Percentiles rank a stretch among this genome's conserved stretches.
These are phyloP conservation scores for Salvia splendens DNA, from an alignment of 257 asterid species.

Conservation along the genomic window DNA sequence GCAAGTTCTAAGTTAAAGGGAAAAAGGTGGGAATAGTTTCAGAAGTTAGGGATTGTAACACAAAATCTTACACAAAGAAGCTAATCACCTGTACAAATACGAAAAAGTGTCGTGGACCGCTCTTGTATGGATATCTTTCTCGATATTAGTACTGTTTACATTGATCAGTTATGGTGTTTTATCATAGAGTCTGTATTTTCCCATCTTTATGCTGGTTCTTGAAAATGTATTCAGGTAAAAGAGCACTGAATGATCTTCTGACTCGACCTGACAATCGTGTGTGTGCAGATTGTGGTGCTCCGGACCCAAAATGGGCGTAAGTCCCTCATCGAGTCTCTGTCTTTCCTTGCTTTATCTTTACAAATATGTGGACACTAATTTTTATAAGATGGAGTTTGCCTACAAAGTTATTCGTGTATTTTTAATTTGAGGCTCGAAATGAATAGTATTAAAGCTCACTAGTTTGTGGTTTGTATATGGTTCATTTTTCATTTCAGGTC, in stretches of 20 bases:
- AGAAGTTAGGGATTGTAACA: background rate
- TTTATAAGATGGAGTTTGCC: background rate
- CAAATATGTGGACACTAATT: background rate
- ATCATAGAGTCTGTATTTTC: slow-evolving; percentile 12
- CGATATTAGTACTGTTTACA: background rate
- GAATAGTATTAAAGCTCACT: slow-evolving; percentile 2
- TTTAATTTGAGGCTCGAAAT: slow-evolving; percentile 8
- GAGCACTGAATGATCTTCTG: slow-evolving; percentile 83
- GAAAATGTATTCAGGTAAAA: slow-evolving; percentile 54
- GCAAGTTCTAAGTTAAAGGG: background rate
- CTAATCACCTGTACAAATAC: background rate
- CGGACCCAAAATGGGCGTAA: slow-evolving; percentile 99
- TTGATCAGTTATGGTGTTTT: slow-evolving; percentile 20
- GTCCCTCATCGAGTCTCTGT: slow-evolving; percentile 34
- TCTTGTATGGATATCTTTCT: slow-evolving; percentile 11
- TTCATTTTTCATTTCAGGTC: slow-evolving; percentile 51
- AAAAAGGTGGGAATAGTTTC: background rate
- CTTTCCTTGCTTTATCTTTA: background rate
- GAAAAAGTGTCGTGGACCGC: background rate
- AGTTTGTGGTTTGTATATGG: slow-evolving; percentile 7
- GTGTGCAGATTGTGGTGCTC: slow-evolving; percentile 97
- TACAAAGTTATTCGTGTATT: background rate
- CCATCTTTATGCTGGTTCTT: background rate
- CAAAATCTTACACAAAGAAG: background rate
- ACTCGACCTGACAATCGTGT: slow-evolving; percentile 69